Base-by-base conservation (phyloP, 2,329 filamentous ascomycete species). In the Cytospora mali region DNA sequence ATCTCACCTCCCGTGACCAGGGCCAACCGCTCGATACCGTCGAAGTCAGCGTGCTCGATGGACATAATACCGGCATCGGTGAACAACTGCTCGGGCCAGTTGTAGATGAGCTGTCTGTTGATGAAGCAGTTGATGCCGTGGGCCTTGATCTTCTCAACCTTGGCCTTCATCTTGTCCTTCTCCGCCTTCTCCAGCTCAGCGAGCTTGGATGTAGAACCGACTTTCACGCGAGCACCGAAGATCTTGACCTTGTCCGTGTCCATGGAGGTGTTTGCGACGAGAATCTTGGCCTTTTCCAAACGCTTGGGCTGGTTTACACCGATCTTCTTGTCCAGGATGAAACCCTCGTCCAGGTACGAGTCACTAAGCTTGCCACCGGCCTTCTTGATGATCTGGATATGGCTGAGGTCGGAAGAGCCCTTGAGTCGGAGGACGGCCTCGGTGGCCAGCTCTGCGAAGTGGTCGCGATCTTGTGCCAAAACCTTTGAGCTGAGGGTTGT, bases 231-330 rank as follows among this genome's bases (percentile, higher is more conserved):
- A 18, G 95, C 95, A 67, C 95, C 95, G 72, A 99, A 99, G 72
- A 99, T 98, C 85, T 99, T 99, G 81, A 99, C 92, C 84, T 99
- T 99, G 80, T 99, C 95, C 39, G 95, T 99, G 78, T 99, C 95
- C 95, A 99, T 99, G 14, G 93, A 91, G 11, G 95, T 99, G 80
- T 99, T 99, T 67, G 95, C 95, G 25, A 99, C 91, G 62, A 99
- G 80, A 68, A 99, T 99, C 82, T 98, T 99, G 69, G 94, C 95
- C 76, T 99, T 98, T 77, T 98, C 94, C 72, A 99, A 82, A 64
- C 93, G 85, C 84, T 98, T 98, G 60, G 95, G 95, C 78, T 99
- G 95, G 82, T 98, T 98, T 63, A 98, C 94, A 69, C 95, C 95
- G 68, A 99, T 97, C 81, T 94, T 96, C 86, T 99, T 99, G 81